These are phyloP conservation scores for Claviceps fusiformis DNA, from an alignment of 2,329 filamentous ascomycete species.

Conservation along the genomic window DNA sequence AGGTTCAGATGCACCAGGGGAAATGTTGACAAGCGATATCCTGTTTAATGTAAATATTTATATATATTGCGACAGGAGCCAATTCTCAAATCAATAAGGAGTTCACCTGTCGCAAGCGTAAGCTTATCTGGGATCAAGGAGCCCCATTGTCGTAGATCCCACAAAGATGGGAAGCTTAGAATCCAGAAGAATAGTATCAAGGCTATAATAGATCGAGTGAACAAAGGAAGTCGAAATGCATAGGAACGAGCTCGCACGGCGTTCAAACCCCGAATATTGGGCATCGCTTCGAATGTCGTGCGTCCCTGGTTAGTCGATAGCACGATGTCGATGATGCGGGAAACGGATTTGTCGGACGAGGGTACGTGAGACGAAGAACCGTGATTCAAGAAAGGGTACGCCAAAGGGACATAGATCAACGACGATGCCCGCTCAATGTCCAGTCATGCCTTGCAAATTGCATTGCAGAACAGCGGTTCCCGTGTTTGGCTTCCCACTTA, in stretches of 20 bases:
- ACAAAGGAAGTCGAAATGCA: slow-evolving; percentile 70
- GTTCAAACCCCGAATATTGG: slow-evolving; percentile 40
- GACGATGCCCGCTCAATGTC: background rate
- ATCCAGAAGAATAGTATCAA: slow-evolving; percentile 52
- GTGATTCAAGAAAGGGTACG: too few species aligned
- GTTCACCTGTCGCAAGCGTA: slow-evolving; percentile 51
- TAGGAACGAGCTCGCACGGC: slow-evolving; percentile 66
- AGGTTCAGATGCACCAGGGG: slow-evolving; percentile 73
- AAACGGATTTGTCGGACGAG: background rate
- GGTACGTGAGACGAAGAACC: background rate
- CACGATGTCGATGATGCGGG: background rate
- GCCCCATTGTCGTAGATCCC: slow-evolving; percentile 65
- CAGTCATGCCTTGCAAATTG: background rate
- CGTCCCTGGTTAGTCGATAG: background rate
- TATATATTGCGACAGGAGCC: background rate
- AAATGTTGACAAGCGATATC: slow-evolving; percentile 87
- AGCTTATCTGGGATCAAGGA: slow-evolving; percentile 66
- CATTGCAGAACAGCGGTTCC: background rate
- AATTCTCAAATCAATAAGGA: background rate
- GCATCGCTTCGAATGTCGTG: slow-evolving; percentile 5
- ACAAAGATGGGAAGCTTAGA: slow-evolving; percentile 52
- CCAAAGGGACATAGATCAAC: background rate
- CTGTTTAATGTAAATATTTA: slow-evolving; percentile 28
- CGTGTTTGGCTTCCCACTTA: background rate
- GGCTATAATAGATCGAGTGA: slow-evolving; percentile 59